phyloP scores from a whole-genome alignment of 129 eudicot species.

The Ambrosia artemisiifolia region DNA sequence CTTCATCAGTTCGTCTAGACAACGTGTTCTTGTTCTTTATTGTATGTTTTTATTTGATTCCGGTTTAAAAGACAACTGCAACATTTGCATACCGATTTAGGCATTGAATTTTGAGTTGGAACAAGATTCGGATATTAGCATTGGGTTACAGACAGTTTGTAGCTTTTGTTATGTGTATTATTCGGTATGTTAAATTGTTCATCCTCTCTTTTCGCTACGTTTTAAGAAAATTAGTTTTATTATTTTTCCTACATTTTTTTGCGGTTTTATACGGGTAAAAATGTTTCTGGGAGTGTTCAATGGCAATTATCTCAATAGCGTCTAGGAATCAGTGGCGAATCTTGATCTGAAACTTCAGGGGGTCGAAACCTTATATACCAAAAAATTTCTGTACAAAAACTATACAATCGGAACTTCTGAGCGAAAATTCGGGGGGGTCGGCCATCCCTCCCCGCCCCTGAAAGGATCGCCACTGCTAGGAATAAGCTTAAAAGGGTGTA shows the following conservation, averaged over 20 bases:
- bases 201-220: not conserved
- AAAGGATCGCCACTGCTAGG: no score
- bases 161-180: slow-evolving; percentile 1
- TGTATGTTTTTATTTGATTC: not conserved
- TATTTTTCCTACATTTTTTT: not conserved
- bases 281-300: not conserved
- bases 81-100: not conserved
- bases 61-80: not conserved
- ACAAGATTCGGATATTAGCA: slow-evolving; percentile 7
- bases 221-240: not conserved
- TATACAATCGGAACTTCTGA: no score
- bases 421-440: no score
- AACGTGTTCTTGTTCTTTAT: not conserved
- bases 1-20: not conserved
- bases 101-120: slow-evolving; percentile 7
- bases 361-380: no score
- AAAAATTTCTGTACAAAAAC: no score
- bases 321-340: no score
- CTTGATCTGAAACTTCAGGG: no score
- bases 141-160: slow-evolving; percentile 7
- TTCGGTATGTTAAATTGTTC: not conserved
- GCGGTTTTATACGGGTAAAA: not conserved
- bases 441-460: no score
- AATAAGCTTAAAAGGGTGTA: no score
- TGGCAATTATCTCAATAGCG: no score